A percentile compares a stretch with the other conserved stretches of the same genome.
These are phyloP conservation scores for Teratosphaeria viscida DNA, from an alignment of 2,329 filamentous ascomycete genomes.

Conservation along the genomic window DNA sequence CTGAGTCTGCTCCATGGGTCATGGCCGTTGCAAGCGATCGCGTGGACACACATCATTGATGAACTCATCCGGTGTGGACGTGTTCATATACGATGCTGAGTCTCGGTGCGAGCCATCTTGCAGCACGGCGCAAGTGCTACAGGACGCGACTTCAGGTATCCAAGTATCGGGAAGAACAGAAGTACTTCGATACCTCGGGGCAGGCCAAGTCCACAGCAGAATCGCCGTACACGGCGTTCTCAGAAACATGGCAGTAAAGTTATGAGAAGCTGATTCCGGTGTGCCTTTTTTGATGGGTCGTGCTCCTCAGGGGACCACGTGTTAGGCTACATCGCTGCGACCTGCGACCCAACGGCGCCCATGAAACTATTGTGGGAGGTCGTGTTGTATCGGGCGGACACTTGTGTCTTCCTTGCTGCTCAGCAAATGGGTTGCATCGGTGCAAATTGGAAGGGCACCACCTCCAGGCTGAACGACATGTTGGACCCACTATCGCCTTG, in stretches of 20 bases:
- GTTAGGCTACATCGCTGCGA: not conserved
- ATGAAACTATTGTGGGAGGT: not conserved
- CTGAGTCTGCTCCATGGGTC: not conserved
- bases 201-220: no score
- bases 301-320: not conserved
- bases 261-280: not conserved
- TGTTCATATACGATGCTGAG: not conserved
- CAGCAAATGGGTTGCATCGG: not conserved
- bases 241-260: no score
- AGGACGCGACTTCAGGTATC: not conserved
- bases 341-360: not conserved
- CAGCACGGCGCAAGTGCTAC: not conserved
- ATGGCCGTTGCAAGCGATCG: not conserved
- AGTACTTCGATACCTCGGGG: no score
- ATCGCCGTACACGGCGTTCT: no score
- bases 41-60: not conserved
- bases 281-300: not conserved
- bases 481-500: not conserved
- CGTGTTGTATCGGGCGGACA: not conserved
- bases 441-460: not conserved
- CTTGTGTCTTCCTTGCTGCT: not conserved
- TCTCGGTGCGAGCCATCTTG: not conserved
- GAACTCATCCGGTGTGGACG: not conserved
- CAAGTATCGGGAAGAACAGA: no score
- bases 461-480: not conserved